Conservation (phyloP, 1,284 basidiomycete genomes). For the Mycocalia duriaeana region DNA sequence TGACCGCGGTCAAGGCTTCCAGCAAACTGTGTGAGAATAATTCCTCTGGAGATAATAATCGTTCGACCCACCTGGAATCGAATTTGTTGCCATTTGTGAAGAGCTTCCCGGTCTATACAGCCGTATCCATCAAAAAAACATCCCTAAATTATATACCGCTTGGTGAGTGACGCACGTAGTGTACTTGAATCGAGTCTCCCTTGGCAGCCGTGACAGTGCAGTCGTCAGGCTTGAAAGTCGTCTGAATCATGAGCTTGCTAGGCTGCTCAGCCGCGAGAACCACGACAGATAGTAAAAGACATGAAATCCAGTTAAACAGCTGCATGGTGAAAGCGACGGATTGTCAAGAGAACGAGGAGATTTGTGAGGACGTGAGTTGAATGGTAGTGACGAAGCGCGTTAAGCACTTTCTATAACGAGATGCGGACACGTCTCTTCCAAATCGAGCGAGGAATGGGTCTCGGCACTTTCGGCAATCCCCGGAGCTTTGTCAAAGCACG, state of each 20-base stretch:
- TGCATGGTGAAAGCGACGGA: constrained; percentile 35
- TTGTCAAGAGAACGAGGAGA: too few relatives aligned
- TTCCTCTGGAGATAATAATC: too few relatives aligned
- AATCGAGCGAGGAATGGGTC: neutral
- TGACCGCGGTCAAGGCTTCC: constrained; percentile 57
- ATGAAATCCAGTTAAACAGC: constrained; percentile 38
- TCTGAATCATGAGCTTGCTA: constrained; percentile 55
- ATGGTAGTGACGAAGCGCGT: too few relatives aligned
- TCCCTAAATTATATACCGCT: neutral
- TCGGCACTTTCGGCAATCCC: constrained; percentile 2
- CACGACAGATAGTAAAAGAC: constrained; percentile 28
- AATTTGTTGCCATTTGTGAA: constrained; percentile 74
- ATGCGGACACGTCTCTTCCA: too few relatives aligned
- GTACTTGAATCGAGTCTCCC: constrained; percentile 70
- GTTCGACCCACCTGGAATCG: constrained; percentile 63
- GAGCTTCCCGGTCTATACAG: constrained; percentile 65
- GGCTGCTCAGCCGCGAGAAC: constrained; percentile 41
- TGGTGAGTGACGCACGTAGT: constrained; percentile 58
- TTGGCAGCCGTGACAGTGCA: constrained; percentile 56
- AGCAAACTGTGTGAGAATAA: too few relatives aligned
- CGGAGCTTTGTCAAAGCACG: constrained; percentile 2
- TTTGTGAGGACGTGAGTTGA: too few relatives aligned
- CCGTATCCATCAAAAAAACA: neutral
- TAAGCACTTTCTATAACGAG: too few relatives aligned
- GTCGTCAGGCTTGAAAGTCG: constrained; percentile 51